Evolutionary conservation across 2,329 filamentous ascomycete species (phyloP), one percentile per base, ranked within the genome.

Genomic region (Alternaria panax): DNA sequence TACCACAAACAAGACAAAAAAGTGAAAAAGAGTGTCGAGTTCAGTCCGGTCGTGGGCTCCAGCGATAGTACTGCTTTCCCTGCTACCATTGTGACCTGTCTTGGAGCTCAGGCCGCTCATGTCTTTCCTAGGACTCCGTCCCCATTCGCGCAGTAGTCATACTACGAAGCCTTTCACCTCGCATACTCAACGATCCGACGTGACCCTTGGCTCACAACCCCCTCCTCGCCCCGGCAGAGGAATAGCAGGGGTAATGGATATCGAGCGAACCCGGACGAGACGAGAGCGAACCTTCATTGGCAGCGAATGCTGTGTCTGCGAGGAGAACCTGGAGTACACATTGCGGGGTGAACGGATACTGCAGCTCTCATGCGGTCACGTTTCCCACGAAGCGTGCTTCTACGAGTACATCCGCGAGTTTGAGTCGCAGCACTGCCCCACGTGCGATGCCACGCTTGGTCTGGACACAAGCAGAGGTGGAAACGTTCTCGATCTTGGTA

Each of bases 321-420:
- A 99, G 78, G 95, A 99, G 80, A 93, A 93, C 3, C 82, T 99
- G 63, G 95, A 98, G 79, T 94, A 98, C 78, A 99, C 93, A 4
- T 85, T 99, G 46, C 91, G 92, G 51, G 95, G 95, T 60, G 95
- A 99, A 81, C 89, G 93, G 67, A 93, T 99, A 62, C 83, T 99
- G 54, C 95, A 98, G 77, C 95, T 99, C 73, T 96, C 93, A 6
- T 99, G 95, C 80, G 87, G 90, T n/a, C 95, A 99, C 79, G 94
- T 99, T 60, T 93, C 94, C 11, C 95, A 99, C 77, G 95, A 98
- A 79, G 95, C 94, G 34, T 99, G 95, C 80, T 98, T 99, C 77
- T 98, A 98, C 81, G 95, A 99, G 79, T 97, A 96, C 76, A 96
- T 99, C 71, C 91, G 92, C 73, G 94, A 97, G 74, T 91, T 94